A percentile compares a stretch with the other conserved stretches of the same genome.
Conservation (phyloP, 2,329 filamentous ascomycete genomes). For the Coniochaeta pulveracea region DNA sequence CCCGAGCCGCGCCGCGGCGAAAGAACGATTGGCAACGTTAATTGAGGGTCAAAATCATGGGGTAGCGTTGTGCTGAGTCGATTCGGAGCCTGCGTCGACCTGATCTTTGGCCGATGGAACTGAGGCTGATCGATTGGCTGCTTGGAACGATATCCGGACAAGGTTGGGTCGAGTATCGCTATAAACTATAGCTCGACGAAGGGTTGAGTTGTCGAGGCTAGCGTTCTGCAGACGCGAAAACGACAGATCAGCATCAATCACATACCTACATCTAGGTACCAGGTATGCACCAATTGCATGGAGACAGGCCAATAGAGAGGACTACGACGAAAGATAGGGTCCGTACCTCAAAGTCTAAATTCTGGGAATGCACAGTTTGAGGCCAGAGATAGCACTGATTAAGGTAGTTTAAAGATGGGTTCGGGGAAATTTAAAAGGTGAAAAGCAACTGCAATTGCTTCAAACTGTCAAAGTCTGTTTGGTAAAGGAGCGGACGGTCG, state of each 20-base stretch:
- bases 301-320: no score
- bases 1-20: slow-evolving; percentile 36
- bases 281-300: no score
- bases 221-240: no score
- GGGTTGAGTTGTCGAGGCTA: no score
- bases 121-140: background rate
- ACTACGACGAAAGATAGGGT: background rate
- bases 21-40: slow-evolving; percentile 29
- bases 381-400: slow-evolving; percentile 8
- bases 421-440: background rate
- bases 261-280: no score
- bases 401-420: slow-evolving; percentile 1
- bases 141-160: background rate
- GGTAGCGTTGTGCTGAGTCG: background rate
- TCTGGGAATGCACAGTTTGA: slow-evolving; percentile 2
- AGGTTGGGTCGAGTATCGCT: no score
- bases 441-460: slow-evolving; percentile 12
- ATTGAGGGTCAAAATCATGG: slow-evolving; percentile 24
- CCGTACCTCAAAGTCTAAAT: background rate
- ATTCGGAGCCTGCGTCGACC: background rate
- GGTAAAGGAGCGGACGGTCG: slow-evolving; percentile 48
- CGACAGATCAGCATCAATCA: no score
- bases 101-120: slow-evolving; percentile 1
- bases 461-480: slow-evolving; percentile 9
- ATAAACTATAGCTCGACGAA: no score